Percentiles rank a stretch among this genome's conserved stretches.
Conservation (phyloP, 2,329 filamentous ascomycete genomes). For the Ophiostoma australiae region DNA sequence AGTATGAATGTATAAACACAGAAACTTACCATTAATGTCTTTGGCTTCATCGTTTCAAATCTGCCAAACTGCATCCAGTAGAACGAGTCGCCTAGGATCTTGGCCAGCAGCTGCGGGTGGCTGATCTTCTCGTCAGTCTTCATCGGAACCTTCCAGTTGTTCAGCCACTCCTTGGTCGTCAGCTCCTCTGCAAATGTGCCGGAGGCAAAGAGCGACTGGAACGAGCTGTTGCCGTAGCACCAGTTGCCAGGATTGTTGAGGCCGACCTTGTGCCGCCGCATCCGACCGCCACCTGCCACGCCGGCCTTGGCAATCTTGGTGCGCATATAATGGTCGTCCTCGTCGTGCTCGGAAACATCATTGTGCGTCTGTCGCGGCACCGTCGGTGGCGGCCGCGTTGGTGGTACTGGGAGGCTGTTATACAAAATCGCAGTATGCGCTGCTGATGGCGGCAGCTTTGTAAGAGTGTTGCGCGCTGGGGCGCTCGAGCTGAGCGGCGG, state of each 20-base stretch:
- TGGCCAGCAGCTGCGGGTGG: constrained; percentile 55
- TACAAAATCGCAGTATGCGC: not conserved
- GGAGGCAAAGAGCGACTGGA: constrained; percentile 78
- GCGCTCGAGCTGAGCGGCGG: constrained; percentile 1
- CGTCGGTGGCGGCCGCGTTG: constrained; percentile 62
- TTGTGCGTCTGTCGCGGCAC: constrained; percentile 71
- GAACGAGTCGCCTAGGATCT: constrained; percentile 55
- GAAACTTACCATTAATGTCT: constrained; percentile 52
- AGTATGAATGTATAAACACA: not conserved
- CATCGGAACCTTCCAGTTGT: constrained; percentile 62
- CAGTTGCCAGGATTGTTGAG: constrained; percentile 75
- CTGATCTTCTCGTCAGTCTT: constrained; percentile 53
- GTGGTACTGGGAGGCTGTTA: constrained; percentile 39
- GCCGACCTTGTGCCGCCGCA: constrained; percentile 56
- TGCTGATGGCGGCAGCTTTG: constrained; percentile 4
- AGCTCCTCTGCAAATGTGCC: constrained; percentile 61
- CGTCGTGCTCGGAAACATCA: constrained; percentile 53
- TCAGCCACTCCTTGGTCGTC: constrained; percentile 54
- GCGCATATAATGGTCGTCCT: constrained; percentile 38
- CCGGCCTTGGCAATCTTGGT: constrained; percentile 38
- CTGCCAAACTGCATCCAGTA: constrained; percentile 52
- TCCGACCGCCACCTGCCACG: constrained; percentile 32
- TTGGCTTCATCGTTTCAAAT: constrained; percentile 48
- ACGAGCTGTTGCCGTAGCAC: constrained; percentile 87
- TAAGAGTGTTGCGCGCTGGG: not conserved